Evolutionary conservation across 164 flowering plant genomes (phyloP).

Genomic region (Magnolia changhungtana): DNA sequence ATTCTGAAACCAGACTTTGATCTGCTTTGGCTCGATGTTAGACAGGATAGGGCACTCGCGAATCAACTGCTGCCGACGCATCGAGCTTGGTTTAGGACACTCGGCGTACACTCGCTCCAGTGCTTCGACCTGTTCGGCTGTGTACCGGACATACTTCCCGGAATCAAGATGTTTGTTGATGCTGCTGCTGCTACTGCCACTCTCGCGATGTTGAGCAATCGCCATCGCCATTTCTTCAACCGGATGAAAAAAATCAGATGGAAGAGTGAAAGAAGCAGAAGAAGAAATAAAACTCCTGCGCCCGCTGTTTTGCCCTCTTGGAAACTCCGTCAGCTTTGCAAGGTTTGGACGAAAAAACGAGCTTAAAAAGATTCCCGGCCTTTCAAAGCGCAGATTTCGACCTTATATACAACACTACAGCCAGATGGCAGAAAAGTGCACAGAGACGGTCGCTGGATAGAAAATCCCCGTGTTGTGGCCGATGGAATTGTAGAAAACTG

Average conservation of each 20-base stretch:
- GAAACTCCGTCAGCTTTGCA: conserved; percentile 15
- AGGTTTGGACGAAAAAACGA: not conserved
- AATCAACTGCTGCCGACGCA: conserved; percentile 67
- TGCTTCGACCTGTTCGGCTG: conserved; percentile 75
- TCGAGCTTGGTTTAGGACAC: conserved; percentile 76
- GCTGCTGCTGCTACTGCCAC: conserved; percentile 43
- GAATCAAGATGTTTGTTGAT: conserved; percentile 43
- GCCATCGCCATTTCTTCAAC: conserved; percentile 65
- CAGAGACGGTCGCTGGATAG: not conserved
- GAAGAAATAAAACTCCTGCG: conserved; percentile 1
- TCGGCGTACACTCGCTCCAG: conserved; percentile 67
- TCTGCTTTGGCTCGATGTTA: conserved; percentile 77
- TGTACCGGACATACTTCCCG: conserved; percentile 78
- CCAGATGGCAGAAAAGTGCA: not conserved
- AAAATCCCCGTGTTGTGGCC: not conserved
- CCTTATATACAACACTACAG: not conserved
- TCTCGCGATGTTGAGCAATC: conserved; percentile 56
- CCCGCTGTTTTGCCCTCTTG: conserved; percentile 14
- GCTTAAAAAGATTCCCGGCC: not conserved
- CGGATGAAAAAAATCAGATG: not conserved
- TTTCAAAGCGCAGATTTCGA: conserved; percentile 6
- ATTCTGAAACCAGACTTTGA: conserved; percentile 89
- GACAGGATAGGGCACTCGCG: conserved; percentile 67
- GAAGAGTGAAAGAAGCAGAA: conserved; percentile 10
- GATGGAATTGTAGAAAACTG: not conserved